These are phyloP conservation scores for Nannizziopsis arthrosporioides DNA, from an alignment of 2,329 filamentous ascomycete species.

Conservation along the genomic window DNA sequence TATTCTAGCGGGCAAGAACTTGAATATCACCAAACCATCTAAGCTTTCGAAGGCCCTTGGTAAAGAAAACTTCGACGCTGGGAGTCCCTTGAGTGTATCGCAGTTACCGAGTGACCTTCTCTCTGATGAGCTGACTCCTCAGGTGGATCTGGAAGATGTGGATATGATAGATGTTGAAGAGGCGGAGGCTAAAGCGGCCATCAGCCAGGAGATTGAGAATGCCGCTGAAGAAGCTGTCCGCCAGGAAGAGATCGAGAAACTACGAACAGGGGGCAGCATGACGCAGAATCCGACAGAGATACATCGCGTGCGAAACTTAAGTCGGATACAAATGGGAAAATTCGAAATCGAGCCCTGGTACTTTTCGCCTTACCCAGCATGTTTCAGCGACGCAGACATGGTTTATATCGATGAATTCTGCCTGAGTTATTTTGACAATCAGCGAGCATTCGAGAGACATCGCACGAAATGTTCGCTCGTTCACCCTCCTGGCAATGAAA, in stretches of 20 bases:
- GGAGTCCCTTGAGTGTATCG: conserved; percentile 25
- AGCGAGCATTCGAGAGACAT: conserved; percentile 73
- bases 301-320: conserved; percentile 87
- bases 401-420: conserved; percentile 98
- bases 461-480: conserved; percentile 79
- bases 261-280: conserved; percentile 91
- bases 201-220: conserved; percentile 30
- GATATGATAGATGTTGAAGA: conserved; percentile 34
- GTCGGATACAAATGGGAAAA: conserved; percentile 84
- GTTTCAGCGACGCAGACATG: conserved; percentile 75
- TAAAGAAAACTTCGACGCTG: conserved; percentile 48
- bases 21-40: conserved; percentile 36
- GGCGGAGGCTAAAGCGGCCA: conserved; percentile 19
- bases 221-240: conserved; percentile 41
- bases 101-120: conserved; percentile 27
- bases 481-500: conserved; percentile 94
- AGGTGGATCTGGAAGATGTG: conserved; percentile 30
- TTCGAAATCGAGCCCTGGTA: conserved; percentile 96
- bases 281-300: conserved; percentile 97
- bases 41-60: conserved; percentile 47
- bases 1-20: conserved; percentile 37
- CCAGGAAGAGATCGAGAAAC: conserved; percentile 90
- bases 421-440: conserved; percentile 74
- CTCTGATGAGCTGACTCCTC: conserved; percentile 31
- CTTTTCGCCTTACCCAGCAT: conserved; percentile 89